Conservation (phyloP, 441 rosid species). For the Erodium texanum region DNA sequence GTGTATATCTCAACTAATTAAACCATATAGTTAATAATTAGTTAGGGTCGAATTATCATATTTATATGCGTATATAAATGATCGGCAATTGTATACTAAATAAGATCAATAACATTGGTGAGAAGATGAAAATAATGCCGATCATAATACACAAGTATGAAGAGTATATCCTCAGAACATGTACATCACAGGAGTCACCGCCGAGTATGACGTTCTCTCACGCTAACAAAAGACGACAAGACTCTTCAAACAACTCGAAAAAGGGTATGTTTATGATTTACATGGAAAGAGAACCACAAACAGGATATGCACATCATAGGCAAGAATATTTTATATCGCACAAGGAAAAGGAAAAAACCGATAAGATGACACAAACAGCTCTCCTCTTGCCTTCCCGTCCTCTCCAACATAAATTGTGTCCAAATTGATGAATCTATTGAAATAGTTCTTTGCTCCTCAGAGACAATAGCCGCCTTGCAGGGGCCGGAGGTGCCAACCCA, state of each 20-base stretch:
- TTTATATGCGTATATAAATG: too few relatives aligned
- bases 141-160: neutral
- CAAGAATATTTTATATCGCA: conserved; percentile 20
- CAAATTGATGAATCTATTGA: conserved; percentile 20
- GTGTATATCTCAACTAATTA: too few relatives aligned
- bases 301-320: conserved; percentile 32
- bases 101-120: neutral
- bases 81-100: too few relatives aligned
- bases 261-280: conserved; percentile 29
- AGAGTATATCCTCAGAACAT: conserved; percentile 9
- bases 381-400: conserved; percentile 17
- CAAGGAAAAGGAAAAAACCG: conserved; percentile 9
- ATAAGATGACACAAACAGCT: conserved; percentile 20
- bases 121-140: neutral
- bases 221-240: conserved; percentile 10
- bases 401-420: conserved; percentile 7
- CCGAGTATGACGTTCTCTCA: too few relatives aligned
- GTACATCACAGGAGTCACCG: neutral
- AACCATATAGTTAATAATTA: too few relatives aligned
- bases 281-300: conserved; percentile 21
- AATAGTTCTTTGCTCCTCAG: conserved; percentile 25
- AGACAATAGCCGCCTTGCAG: conserved; percentile 71
- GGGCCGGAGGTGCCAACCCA: conserved; percentile 97
- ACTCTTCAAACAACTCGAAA: neutral
- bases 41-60: too few relatives aligned